Evolutionary conservation across 768 basidiomycete genomes (phyloP).

Genomic region (Suillus clintonianus): DNA sequence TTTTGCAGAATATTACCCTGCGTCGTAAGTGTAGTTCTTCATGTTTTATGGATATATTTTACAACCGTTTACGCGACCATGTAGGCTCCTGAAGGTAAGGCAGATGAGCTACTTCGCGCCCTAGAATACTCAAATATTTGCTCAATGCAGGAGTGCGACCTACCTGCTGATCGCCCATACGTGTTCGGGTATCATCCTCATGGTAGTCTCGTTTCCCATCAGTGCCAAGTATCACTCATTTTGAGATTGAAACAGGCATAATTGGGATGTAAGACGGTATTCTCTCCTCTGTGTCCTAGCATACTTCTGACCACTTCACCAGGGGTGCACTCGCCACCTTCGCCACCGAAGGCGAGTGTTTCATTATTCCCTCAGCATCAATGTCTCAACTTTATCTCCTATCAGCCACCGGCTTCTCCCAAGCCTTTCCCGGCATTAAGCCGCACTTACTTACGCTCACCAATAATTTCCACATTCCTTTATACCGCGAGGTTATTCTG

Average conservation of each 20-base stretch:
- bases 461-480: slow-evolving; percentile 88
- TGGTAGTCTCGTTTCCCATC: slow-evolving; percentile 40
- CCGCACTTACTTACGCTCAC: slow-evolving; percentile 92
- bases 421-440: slow-evolving; percentile 84
- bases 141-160: slow-evolving; percentile 65
- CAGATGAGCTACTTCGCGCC: neutral
- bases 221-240: slow-evolving; percentile 5
- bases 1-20: slow-evolving; percentile 91
- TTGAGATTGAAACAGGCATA: slow-evolving; percentile 60
- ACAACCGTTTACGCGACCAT: neutral
- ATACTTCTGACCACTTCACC: neutral
- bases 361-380: neutral
- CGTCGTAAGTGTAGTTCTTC: slow-evolving; percentile 67
- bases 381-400: slow-evolving; percentile 4
- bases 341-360: slow-evolving; percentile 76
- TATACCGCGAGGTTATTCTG: slow-evolving; percentile 91
- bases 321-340: slow-evolving; percentile 98
- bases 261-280: slow-evolving; percentile 83
- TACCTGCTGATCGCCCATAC: slow-evolving; percentile 91
- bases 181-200: slow-evolving; percentile 99
- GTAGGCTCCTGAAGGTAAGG: slow-evolving; percentile 55
- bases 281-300: neutral
- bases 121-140: neutral
- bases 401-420: slow-evolving; percentile 86
- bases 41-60: neutral